Evolutionary conservation across 129 eudicot genomes (phyloP).

Genomic region (Flaveria trinervia): DNA sequence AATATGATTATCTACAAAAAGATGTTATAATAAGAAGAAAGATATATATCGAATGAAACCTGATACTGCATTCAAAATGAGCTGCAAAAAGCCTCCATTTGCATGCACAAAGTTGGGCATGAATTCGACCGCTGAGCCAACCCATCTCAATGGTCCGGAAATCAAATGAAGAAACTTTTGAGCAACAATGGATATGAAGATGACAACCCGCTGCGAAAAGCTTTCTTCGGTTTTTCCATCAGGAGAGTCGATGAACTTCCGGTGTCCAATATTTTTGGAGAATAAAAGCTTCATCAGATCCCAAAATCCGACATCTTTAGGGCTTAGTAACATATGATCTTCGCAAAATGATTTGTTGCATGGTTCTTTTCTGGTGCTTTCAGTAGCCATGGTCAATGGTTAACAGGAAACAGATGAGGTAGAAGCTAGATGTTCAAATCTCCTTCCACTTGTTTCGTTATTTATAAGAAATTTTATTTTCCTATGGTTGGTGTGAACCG

Average conservation of each 20-base stretch:
- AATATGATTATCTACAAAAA: too few species aligned
- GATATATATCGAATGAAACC: constrained; percentile 26
- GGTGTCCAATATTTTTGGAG: constrained; percentile 36
- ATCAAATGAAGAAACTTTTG: constrained; percentile 36
- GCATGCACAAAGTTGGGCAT: constrained; percentile 41
- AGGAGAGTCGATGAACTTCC: constrained; percentile 48
- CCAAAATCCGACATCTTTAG: constrained; percentile 44
- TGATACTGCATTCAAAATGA: constrained; percentile 29
- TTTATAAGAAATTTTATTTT: background rate
- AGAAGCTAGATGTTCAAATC: constrained; percentile 12
- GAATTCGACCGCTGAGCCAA: constrained; percentile 50
- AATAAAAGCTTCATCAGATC: constrained; percentile 43
- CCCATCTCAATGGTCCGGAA: constrained; percentile 36
- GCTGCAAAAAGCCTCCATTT: constrained; percentile 41
- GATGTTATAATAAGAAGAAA: background rate
- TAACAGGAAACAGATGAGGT: background rate
- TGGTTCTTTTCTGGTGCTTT: background rate
- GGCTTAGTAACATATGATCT: constrained; percentile 50
- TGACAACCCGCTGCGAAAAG: constrained; percentile 37
- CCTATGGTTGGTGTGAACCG: too few species aligned
- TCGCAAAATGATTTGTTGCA: constrained; percentile 48
- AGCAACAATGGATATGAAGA: constrained; percentile 42
- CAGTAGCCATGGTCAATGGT: constrained; percentile 32
- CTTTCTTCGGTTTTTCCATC: constrained; percentile 29
- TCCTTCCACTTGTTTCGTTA: background rate